Conservation (phyloP, 2,329 filamentous ascomycete species). For the Penicillium italicum region DNA sequence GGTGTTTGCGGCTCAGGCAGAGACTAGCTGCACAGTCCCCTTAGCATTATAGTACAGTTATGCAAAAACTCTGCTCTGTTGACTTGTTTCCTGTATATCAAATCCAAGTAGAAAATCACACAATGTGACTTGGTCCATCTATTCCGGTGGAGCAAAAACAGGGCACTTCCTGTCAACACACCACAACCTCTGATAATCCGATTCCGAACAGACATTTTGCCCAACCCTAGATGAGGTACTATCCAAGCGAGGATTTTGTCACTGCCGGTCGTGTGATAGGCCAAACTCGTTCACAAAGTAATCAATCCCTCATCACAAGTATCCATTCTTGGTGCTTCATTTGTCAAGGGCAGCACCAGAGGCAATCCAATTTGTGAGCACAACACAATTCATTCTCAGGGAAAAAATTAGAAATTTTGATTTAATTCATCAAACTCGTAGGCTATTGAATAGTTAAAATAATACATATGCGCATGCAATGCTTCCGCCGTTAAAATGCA, state of each 20-base stretch:
- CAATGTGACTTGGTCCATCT: not conserved
- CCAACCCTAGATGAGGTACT: not conserved
- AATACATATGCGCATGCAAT: not conserved
- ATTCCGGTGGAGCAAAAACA: not conserved
- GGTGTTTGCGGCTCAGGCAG: not conserved
- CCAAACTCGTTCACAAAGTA: too few species aligned
- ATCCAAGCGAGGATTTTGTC: not conserved
- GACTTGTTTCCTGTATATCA: not conserved
- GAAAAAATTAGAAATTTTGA: not conserved
- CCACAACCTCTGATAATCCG: not conserved
- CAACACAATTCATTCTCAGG: not conserved
- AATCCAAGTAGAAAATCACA: not conserved
- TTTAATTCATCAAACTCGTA: too few species aligned
- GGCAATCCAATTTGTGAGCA: too few species aligned
- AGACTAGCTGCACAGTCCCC: not conserved
- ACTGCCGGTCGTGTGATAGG: too few species aligned
- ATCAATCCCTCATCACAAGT: too few species aligned
- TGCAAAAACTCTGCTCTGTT: not conserved
- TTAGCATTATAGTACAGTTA: not conserved
- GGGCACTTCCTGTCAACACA: not conserved
- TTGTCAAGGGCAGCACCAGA: too few species aligned
- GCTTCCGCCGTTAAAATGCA: not conserved
- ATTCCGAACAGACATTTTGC: not conserved
- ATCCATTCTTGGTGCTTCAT: too few species aligned
- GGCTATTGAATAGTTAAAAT: not conserved